Evolutionary conservation across 352 stramenopile species (phyloP).

Genomic region (Phytophthora hibernalis): DNA sequence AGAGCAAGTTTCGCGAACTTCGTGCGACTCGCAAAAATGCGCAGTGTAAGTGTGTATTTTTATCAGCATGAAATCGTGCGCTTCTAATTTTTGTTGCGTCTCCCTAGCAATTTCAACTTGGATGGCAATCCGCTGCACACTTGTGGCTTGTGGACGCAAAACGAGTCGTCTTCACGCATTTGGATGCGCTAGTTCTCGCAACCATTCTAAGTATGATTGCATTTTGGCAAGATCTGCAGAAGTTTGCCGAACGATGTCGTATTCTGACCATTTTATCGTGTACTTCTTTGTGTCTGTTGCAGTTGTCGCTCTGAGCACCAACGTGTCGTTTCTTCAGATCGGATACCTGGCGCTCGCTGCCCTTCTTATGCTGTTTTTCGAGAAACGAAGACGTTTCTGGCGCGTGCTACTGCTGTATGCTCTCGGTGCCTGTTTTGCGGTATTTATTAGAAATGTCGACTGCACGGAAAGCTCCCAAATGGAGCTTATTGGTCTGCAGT

Average conservation of each 20-base stretch:
- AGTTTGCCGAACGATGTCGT: constrained; percentile 2
- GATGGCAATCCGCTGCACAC: constrained; percentile 57
- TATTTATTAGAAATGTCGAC: constrained; percentile 82
- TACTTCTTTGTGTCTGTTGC: constrained; percentile 6
- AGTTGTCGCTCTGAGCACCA: constrained; percentile 84
- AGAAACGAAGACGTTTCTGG: constrained; percentile 80
- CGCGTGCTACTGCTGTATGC: constrained; percentile 79
- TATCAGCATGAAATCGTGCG: not conserved
- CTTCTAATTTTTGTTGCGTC: constrained; percentile 10
- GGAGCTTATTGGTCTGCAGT: constrained; percentile 74
- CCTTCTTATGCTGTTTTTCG: constrained; percentile 84
- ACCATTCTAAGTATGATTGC: constrained; percentile 74
- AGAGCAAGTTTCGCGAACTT: constrained; percentile 48
- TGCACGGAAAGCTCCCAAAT: constrained; percentile 55
- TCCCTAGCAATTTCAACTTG: constrained; percentile 56
- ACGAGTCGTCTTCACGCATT: constrained; percentile 71
- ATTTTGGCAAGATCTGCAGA: not conserved
- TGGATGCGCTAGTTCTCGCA: constrained; percentile 82
- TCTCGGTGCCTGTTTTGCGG: constrained; percentile 71
- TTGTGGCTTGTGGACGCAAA: constrained; percentile 81
- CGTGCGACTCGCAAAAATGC: constrained; percentile 52
- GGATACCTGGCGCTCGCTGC: constrained; percentile 85
- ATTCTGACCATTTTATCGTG: not conserved
- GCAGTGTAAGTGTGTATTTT: constrained; percentile 41
- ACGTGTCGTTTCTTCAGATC: constrained; percentile 85